A percentile compares a stretch with the other conserved stretches of the same genome.
phyloP scores from a whole-genome alignment of 495 filamentous ascomycete genomes.

The Evernia prunastri region DNA sequence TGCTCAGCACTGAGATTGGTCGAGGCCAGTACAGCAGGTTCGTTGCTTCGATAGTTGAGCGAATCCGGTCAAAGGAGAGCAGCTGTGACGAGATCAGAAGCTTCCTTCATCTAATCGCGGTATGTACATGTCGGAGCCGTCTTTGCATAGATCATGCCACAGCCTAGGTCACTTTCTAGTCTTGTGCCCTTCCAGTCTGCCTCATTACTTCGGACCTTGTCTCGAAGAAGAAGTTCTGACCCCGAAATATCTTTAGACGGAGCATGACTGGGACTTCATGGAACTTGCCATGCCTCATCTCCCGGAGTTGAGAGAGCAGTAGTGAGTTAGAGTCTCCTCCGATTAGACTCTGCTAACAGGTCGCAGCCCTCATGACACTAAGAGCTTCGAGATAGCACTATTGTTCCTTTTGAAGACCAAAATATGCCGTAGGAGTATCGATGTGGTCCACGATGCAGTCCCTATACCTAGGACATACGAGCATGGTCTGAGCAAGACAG shows the following conservation, averaged over 20 bases:
- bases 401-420: conserved; percentile 8
- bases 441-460: background rate
- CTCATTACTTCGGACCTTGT: too few species aligned
- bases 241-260: too few species aligned
- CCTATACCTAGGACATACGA: background rate
- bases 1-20: conserved; percentile 5
- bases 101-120: conserved; percentile 12
- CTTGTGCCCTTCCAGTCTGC: too few species aligned
- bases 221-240: too few species aligned
- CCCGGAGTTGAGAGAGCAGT: conserved; percentile 12
- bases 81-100: conserved; percentile 8
- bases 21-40: conserved; percentile 13
- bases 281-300: conserved; percentile 11
- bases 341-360: background rate
- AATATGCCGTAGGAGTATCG: conserved; percentile 4
- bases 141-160: too few species aligned
- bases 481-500: conserved; percentile 6
- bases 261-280: conserved; percentile 15
- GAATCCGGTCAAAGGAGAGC: conserved; percentile 14
- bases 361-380: conserved; percentile 2
- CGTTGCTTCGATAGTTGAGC: conserved; percentile 16
- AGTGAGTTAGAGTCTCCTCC: conserved; percentile 5
- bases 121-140: too few species aligned
- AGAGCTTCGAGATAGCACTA: conserved; percentile 10
- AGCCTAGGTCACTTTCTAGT: too few species aligned